A percentile compares a stretch with the other conserved stretches of the same genome.
Evolutionary conservation across 1,139 yeast species (phyloP).

Genomic region (Yamadazyma taylorii): DNA sequence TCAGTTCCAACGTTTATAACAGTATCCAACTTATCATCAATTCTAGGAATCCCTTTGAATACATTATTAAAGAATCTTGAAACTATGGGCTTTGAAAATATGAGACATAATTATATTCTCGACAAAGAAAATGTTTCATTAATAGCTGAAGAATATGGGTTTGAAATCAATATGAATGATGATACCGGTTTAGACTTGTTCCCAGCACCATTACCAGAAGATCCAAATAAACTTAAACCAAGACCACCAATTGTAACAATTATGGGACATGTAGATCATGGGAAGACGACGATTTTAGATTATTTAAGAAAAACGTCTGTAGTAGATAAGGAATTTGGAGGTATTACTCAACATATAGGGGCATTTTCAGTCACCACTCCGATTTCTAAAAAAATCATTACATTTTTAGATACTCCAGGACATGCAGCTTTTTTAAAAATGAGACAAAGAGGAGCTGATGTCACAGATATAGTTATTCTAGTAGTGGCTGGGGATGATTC

Average conservation of each 20-base stretch:
- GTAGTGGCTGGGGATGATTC: conserved; percentile 99
- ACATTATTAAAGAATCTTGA: conserved; percentile 58
- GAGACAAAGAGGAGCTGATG: conserved; percentile 95
- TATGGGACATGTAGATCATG: conserved; percentile 99
- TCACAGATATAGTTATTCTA: conserved; percentile 87
- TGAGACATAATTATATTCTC: conserved; percentile 74
- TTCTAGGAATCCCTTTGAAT: conserved; percentile 64
- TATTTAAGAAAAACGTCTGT: conserved; percentile 79
- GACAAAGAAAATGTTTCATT: conserved; percentile 84
- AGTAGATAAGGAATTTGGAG: conserved; percentile 88
- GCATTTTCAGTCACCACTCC: conserved; percentile 89
- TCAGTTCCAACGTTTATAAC: conserved; percentile 73
- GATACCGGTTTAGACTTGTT: conserved; percentile 65
- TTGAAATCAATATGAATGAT: conserved; percentile 60
- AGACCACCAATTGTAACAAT: conserved; percentile 95
- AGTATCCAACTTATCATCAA: conserved; percentile 72
- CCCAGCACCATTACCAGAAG: conserved; percentile 33
- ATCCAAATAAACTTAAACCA: conserved; percentile 44
- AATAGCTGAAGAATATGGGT: conserved; percentile 87
- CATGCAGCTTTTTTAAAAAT: conserved; percentile 95
- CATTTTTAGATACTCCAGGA: conserved; percentile 96
- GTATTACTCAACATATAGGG: conserved; percentile 97
- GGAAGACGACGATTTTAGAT: conserved; percentile 92
- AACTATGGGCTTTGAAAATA: conserved; percentile 73
- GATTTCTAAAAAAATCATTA: conserved; percentile 68